A percentile compares a stretch with the other conserved stretches of the same genome.
Evolutionary conservation across 2,329 filamentous ascomycete species (phyloP).

Genomic region (Fusarium sp.): DNA sequence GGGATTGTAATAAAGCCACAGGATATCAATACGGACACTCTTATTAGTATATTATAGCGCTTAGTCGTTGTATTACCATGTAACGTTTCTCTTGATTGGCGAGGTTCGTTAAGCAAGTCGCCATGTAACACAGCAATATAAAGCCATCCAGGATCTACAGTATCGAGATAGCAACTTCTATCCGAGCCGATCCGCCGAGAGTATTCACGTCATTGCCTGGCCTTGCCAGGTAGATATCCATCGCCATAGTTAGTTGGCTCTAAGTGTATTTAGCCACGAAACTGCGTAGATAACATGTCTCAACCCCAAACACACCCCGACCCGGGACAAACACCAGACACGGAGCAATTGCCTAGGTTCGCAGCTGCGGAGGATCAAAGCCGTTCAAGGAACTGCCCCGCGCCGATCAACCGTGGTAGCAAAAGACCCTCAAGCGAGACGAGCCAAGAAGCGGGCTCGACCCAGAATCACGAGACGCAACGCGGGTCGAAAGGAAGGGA

Average conservation of each 20-base stretch:
- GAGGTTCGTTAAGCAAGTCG: neutral
- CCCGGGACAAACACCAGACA: neutral
- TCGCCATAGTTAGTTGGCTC: neutral
- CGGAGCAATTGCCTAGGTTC: neutral
- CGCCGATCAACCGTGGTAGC: conserved; percentile 2
- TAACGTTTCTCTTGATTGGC: neutral
- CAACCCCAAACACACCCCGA: neutral
- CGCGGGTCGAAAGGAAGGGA: neutral
- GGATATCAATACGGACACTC: neutral
- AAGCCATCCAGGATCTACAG: neutral
- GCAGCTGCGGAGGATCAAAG: neutral
- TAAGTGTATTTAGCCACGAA: neutral
- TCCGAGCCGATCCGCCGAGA: neutral
- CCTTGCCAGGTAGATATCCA: neutral
- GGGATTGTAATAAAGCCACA: neutral
- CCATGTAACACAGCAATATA: neutral
- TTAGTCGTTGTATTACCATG: neutral
- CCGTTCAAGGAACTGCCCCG: neutral
- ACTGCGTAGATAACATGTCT: neutral
- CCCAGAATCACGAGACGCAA: conserved; percentile 4
- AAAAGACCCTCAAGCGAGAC: conserved; percentile 2
- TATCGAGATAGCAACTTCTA: neutral
- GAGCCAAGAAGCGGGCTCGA: conserved; percentile 3
- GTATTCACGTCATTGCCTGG: neutral
- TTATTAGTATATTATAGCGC: neutral